Conservation (phyloP, 1,284 basidiomycete species). For the Trametes versicolor region DNA sequence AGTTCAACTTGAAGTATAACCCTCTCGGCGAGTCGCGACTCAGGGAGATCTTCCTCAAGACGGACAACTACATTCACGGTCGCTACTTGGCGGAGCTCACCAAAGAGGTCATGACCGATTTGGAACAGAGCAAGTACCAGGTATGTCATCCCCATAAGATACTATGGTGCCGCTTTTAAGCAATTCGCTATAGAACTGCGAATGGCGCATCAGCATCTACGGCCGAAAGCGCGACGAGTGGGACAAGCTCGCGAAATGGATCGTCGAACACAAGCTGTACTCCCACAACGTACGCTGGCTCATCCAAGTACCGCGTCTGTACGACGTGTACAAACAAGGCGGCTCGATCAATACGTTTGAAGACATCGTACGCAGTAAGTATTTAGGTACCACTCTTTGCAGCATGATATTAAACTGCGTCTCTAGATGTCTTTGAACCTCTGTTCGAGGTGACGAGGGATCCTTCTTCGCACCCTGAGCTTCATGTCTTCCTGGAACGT, state of each 20-base stretch:
- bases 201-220: conserved; percentile 98
- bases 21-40: conserved; percentile 95
- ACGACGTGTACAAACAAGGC: conserved; percentile 95
- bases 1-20: conserved; percentile 94
- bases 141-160: conserved; percentile 47
- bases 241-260: conserved; percentile 99
- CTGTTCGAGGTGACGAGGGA: conserved; percentile 97
- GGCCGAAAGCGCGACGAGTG: conserved; percentile 87
- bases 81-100: conserved; percentile 96
- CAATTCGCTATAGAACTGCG: conserved; percentile 71
- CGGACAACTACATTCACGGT: conserved; percentile 94
- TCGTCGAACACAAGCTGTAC: conserved; percentile 92
- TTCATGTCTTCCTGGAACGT: conserved; percentile 96
- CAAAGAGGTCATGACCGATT: conserved; percentile 94
- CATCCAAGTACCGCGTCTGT: conserved; percentile 95
- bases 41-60: conserved; percentile 98
- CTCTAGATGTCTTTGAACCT: conserved; percentile 89
- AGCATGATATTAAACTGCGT: not conserved
- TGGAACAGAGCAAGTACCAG: conserved; percentile 99
- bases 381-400: not conserved
- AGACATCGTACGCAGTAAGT: conserved; percentile 89
- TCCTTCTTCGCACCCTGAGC: conserved; percentile 89
- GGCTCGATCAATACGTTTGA: conserved; percentile 91
- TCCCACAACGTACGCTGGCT: conserved; percentile 99
- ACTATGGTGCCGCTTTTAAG: no score